These are phyloP conservation scores for Eimeria necatrix DNA, from an alignment of 169 alveolate genomes.

Conservation along the genomic window DNA sequence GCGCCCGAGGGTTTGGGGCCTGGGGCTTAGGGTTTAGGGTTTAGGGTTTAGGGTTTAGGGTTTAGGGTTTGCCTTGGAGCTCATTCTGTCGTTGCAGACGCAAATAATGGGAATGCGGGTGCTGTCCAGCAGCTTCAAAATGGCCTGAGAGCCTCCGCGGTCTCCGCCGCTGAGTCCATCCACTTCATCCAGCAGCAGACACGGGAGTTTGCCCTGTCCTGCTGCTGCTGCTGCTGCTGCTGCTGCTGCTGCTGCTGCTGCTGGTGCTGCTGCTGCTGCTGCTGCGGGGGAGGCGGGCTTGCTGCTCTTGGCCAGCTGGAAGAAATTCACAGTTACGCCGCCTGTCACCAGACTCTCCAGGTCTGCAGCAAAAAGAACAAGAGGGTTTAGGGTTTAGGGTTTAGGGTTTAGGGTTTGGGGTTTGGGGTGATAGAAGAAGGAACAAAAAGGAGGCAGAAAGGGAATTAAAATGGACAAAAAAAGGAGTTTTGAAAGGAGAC, in stretches of 20 bases:
- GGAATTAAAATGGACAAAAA: neutral
- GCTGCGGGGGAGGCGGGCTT: neutral
- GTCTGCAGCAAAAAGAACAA: neutral
- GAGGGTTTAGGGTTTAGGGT: neutral
- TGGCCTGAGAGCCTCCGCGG: slow-evolving; percentile 98
- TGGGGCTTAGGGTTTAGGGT: neutral
- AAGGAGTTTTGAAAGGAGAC: no score
- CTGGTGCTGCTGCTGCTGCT: slow-evolving; percentile 12
- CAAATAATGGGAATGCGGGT: slow-evolving; percentile 98
- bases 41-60: slow-evolving; percentile 7
- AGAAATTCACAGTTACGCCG: neutral
- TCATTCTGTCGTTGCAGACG: slow-evolving; percentile 96
- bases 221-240: slow-evolving; percentile 4
- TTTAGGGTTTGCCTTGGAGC: slow-evolving; percentile 55
- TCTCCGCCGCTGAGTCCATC: slow-evolving; percentile 99
- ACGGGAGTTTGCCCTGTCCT: slow-evolving; percentile 86
- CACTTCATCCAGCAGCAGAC: slow-evolving; percentile 98
- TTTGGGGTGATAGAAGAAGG: no score
- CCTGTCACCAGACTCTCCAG: neutral
- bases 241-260: slow-evolving; percentile 54
- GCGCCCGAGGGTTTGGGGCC: neutral
- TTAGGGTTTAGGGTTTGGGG: neutral
- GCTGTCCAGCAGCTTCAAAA: slow-evolving; percentile 94
- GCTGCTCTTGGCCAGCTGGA: neutral
- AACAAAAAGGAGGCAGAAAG: no score